Evolutionary conservation across 169 alveolate genomes (phyloP).

Genomic region (Theileria annulata): DNA sequence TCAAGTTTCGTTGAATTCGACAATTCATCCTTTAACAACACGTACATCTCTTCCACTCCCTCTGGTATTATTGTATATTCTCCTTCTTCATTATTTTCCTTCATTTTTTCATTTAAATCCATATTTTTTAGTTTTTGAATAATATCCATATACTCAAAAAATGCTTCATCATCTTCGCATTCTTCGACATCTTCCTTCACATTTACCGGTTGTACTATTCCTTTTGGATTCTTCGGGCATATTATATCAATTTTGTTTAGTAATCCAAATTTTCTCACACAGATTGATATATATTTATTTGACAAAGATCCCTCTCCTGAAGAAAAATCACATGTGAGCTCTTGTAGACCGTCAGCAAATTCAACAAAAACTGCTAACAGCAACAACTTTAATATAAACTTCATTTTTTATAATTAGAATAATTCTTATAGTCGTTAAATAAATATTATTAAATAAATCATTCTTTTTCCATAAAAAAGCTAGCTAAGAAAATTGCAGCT

Average conservation of each 20-base stretch:
- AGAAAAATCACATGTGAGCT: slow-evolving; percentile 4
- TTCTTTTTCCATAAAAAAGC: neutral
- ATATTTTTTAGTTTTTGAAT: neutral
- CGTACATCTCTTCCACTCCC: neutral
- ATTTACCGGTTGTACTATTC: neutral
- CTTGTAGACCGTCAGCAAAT: neutral
- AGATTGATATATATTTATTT: slow-evolving; percentile 1
- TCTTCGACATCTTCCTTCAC: neutral
- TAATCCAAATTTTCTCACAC: neutral
- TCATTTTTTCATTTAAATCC: neutral
- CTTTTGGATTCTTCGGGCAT: slow-evolving; percentile 14
- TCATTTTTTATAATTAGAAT: neutral
- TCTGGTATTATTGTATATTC: neutral
- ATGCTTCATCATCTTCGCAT: neutral
- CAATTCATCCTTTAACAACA: neutral
- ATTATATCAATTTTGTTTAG: neutral
- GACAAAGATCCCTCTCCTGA: neutral
- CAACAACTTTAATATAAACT: neutral
- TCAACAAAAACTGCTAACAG: neutral
- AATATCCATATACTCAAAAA: neutral
- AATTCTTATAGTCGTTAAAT: neutral
- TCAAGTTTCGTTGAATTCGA: neutral
- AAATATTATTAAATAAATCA: too few species aligned
- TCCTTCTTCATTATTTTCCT: neutral
- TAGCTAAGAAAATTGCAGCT: neutral